phyloP scores from a whole-genome alignment of 73 alveolate genomes.

The Symbiodinium natans region DNA sequence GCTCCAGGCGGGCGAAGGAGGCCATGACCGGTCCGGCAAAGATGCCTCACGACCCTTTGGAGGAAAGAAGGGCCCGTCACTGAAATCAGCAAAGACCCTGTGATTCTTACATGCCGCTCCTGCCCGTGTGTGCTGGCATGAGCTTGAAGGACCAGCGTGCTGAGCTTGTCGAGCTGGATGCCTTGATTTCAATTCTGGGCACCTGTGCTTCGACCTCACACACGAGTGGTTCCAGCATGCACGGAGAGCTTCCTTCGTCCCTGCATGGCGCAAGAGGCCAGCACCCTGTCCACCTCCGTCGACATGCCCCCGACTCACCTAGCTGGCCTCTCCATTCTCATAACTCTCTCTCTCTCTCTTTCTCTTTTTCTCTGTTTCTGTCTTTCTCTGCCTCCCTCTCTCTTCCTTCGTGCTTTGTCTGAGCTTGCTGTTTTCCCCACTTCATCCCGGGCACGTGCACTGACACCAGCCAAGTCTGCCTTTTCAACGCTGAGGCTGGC shows the following conservation, averaged over 20 bases:
- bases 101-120: too few relatives aligned
- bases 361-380: background rate
- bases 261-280: slow-evolving; percentile 22
- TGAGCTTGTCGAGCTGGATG: slow-evolving; percentile 47
- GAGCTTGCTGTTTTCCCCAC: background rate
- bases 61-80: background rate
- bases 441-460: background rate
- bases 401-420: too few relatives aligned
- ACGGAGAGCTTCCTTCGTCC: background rate
- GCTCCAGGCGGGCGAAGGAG: slow-evolving; percentile 37
- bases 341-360: background rate
- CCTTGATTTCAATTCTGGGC: slow-evolving; percentile 42
- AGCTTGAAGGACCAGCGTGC: slow-evolving; percentile 21
- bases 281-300: slow-evolving; percentile 40
- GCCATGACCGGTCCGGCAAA: slow-evolving; percentile 59
- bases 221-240: too few relatives aligned
- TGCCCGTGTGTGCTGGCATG: too few relatives aligned
- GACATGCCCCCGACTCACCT: slow-evolving; percentile 31
- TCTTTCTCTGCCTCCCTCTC: background rate
- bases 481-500: slow-evolving; percentile 32
- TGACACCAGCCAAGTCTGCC: background rate
- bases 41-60: slow-evolving; percentile 78
- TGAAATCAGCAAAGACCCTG: too few relatives aligned
- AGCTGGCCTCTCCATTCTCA: background rate
- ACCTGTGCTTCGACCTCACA: slow-evolving; percentile 16